These are phyloP conservation scores for Phanerochaete sordida DNA, from an alignment of 768 basidiomycete species.

Conservation along the genomic window DNA sequence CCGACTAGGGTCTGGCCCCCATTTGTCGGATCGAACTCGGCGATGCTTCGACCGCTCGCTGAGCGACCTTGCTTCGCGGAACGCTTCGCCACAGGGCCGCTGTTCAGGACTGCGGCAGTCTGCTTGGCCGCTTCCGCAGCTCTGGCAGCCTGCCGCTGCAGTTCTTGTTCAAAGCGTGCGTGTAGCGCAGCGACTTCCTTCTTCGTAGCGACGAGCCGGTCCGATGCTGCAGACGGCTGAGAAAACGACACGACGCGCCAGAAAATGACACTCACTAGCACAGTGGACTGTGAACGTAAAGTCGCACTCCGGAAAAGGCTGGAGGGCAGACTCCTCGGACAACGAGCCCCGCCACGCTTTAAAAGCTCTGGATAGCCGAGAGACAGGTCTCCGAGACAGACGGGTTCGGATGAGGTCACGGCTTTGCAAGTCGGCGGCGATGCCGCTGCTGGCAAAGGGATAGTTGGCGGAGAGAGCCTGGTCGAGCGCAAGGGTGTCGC, in stretches of 20 bases:
- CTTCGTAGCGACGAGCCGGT: constrained; percentile 64
- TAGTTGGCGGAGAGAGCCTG: constrained; percentile 61
- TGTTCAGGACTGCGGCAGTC: constrained; percentile 37
- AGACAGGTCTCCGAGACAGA: constrained; percentile 50
- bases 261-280: constrained; percentile 60
- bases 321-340: constrained; percentile 27
- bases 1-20: constrained; percentile 8
- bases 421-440: constrained; percentile 22
- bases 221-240: constrained; percentile 52
- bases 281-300: constrained; percentile 64
- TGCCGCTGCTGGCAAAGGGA: constrained; percentile 34
- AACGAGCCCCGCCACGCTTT: constrained; percentile 30
- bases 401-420: constrained; percentile 36
- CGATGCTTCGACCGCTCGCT: constrained; percentile 17
- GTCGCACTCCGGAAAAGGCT: constrained; percentile 45
- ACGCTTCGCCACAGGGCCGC: constrained; percentile 34
- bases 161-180: constrained; percentile 68
- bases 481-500: constrained; percentile 72
- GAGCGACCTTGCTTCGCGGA: constrained; percentile 35
- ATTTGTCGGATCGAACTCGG: neutral
- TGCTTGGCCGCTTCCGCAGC: constrained; percentile 47
- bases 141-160: constrained; percentile 65
- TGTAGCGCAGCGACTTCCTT: constrained; percentile 66
- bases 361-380: constrained; percentile 48
- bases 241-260: constrained; percentile 12